These are phyloP conservation scores for Saccharomyces kudriavzevii DNA, from an alignment of 805 yeast species.

Conservation along the genomic window DNA sequence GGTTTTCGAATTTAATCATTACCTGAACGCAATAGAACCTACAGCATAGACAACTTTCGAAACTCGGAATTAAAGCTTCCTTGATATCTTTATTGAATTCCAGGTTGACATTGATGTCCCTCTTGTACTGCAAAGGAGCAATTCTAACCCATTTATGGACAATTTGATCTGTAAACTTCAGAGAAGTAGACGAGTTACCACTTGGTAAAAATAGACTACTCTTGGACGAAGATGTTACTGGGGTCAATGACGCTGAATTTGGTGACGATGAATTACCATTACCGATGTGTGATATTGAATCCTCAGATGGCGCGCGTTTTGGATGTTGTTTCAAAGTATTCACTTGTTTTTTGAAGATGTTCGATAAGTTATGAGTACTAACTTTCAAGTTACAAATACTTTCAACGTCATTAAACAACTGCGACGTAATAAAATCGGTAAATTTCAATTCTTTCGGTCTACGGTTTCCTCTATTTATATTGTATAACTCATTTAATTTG, in stretches of 20 bases:
- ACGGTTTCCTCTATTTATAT: conserved; percentile 8
- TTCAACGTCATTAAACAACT: conserved; percentile 24
- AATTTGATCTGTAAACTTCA: conserved; percentile 18
- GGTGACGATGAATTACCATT: conserved; percentile 2
- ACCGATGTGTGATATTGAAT: conserved; percentile 1
- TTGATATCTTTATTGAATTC: conserved; percentile 25
- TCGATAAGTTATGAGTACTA: conserved; percentile 10
- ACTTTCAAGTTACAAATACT: conserved; percentile 22
- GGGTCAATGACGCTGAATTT: conserved; percentile 1
- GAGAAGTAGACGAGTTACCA: conserved; percentile 8
- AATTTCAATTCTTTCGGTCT: conserved; percentile 20
- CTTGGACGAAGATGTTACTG: not conserved
- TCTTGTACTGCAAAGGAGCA: not conserved
- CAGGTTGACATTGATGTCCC: conserved; percentile 7
- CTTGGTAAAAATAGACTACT: not conserved
- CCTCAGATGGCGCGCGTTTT: not conserved
- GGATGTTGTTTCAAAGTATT: conserved; percentile 16
- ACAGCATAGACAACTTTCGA: conserved; percentile 41
- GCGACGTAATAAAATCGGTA: conserved; percentile 20
- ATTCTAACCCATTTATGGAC: conserved; percentile 3
- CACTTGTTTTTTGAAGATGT: conserved; percentile 24
- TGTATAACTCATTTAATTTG: conserved; percentile 20
- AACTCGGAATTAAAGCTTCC: conserved; percentile 39
- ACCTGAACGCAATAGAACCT: conserved; percentile 39
- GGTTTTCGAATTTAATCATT: conserved; percentile 26